Base-by-base conservation (phyloP, 2,329 filamentous ascomycete genomes). In the Epichloe sp. region DNA sequence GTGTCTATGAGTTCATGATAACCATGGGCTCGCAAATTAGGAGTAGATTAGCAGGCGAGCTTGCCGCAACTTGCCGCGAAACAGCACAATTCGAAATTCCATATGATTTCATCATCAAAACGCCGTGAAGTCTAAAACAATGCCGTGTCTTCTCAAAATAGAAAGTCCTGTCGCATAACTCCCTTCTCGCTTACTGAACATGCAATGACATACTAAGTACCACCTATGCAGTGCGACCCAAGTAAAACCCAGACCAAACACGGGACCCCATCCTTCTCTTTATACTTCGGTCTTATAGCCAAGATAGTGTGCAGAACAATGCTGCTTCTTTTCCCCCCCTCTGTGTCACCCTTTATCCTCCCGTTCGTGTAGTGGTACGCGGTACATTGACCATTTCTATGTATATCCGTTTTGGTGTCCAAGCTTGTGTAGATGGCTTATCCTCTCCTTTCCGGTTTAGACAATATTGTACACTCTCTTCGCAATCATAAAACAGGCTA, bases 391-490 rank as follows among this genome's bases (percentile, higher is more conserved):
- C 8, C 26, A 11, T 31, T 31, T 31, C 11, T 10, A 8, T 31
- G 26, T 31, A 31, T 31, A 31, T 11, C 26, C 8, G 26, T 11
- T 10, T 41, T 10, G 38, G 12, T 42, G 42, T 31, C 12, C 40
- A 21, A 44, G 42, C 12, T 44, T 21, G 43, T 45, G 23, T 17
- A 17, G 15, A 45, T 45, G 23, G 14, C 11, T 45, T 26, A 8
- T 26, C 15, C 11, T 6, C 36, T 4, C 36, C 21, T n/a, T 21
- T 10, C 19, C 11, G 2, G 8, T 12, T 52, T 65, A 88, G 38
- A 88, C 85, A 68, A 91, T 89, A 43, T 83, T 80, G 65, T 90
- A 91, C 38, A 91, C 82, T 58, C 85, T 78, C 74, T 93, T 94
- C 17, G 89, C 89, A 57, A 90, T 83, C 62, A 83, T 71, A 63